Percentiles rank a stretch among this genome's conserved stretches.
These are phyloP conservation scores for Sutorius eximius DNA, from an alignment of 1,284 basidiomycete genomes.

Conservation along the genomic window DNA sequence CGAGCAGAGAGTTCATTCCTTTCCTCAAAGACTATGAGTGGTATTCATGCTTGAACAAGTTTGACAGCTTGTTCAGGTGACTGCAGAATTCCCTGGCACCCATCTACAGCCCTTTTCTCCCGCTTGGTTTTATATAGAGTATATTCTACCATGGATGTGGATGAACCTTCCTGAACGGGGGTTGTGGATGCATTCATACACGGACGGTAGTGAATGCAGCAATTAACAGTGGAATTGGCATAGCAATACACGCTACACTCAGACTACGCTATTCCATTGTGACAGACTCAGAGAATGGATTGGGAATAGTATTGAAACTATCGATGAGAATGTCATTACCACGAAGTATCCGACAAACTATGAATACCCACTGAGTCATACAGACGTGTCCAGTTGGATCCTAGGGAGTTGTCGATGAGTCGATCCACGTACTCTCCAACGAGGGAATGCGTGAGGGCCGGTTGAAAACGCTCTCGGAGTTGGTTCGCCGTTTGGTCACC, in stretches of 20 bases:
- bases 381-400: conserved; percentile 89
- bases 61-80: conserved; percentile 58
- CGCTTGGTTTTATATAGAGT: background rate
- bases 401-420: conserved; percentile 83
- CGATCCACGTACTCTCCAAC: conserved; percentile 88
- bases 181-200: background rate
- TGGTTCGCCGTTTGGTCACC: conserved; percentile 89
- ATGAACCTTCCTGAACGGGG: background rate
- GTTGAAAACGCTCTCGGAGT: conserved; percentile 92
- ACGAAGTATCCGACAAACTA: background rate
- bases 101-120: conserved; percentile 3
- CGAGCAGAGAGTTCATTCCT: conserved; percentile 4
- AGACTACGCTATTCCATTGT: conserved; percentile 6
- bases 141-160: background rate
- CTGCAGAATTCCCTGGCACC: background rate
- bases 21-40: conserved; percentile 62
- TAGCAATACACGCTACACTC: background rate
- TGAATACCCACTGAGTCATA: conserved; percentile 78
- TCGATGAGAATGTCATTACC: conserved; percentile 2
- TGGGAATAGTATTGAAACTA: conserved; percentile 85
- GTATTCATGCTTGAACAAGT: conserved; percentile 78
- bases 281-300: conserved; percentile 59
- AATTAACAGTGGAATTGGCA: background rate
- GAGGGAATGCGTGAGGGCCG: conserved; percentile 83
- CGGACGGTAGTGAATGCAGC: background rate